Conservation (phyloP, 768 basidiomycete species). For the Pholiota microspora region DNA sequence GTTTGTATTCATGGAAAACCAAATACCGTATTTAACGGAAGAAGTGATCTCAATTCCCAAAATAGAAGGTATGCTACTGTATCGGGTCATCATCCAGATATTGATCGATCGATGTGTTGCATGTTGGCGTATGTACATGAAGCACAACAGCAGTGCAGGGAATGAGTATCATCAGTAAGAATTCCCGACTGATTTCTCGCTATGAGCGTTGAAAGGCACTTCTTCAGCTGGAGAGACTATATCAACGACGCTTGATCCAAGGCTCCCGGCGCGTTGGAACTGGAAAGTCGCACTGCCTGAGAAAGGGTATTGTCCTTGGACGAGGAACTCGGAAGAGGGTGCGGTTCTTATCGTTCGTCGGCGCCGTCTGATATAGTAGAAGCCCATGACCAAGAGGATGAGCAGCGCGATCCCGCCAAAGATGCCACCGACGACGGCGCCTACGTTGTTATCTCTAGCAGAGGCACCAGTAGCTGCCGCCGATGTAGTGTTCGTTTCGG, state of each 20-base stretch:
- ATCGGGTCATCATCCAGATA: not conserved
- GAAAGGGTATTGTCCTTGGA: conserved; percentile 13
- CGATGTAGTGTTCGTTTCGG: not conserved
- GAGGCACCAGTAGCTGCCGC: not conserved
- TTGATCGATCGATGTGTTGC: not conserved
- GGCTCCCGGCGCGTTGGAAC: conserved; percentile 7
- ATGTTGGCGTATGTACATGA: not conserved
- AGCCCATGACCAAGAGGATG: conserved; percentile 28
- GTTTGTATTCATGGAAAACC: no score
- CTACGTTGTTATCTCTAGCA: conserved; percentile 27
- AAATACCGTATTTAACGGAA: no score
- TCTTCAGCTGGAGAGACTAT: not conserved
- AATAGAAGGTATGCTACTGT: conserved; percentile 6
- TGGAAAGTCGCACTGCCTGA: conserved; percentile 12
- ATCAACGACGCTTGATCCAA: not conserved
- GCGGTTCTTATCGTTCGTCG: conserved; percentile 41
- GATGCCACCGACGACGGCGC: conserved; percentile 53
- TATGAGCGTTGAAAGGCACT: not conserved
- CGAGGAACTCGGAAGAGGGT: conserved; percentile 60
- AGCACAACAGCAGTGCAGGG: not conserved
- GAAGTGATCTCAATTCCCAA: not conserved
- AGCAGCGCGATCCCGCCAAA: conserved; percentile 46
- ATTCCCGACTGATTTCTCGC: not conserved
- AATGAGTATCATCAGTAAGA: not conserved
- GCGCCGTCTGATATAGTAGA: conserved; percentile 41